These are phyloP conservation scores for Poa annua DNA, from an alignment of 176 grass and related monocot species.

Conservation along the genomic window DNA sequence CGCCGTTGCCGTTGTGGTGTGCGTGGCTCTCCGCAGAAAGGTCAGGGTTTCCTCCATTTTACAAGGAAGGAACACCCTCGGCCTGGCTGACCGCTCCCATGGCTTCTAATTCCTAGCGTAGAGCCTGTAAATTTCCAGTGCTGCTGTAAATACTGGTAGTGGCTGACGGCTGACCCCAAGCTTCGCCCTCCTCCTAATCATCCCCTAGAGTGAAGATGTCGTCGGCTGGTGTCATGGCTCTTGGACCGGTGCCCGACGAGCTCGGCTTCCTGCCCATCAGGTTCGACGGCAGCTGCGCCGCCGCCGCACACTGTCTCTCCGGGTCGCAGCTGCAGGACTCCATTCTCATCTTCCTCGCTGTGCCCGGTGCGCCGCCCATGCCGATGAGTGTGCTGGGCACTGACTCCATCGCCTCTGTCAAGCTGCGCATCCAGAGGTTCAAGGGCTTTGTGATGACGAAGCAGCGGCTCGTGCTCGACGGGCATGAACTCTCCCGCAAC, in stretches of 20 bases:
- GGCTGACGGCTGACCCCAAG: slow-evolving; percentile 12
- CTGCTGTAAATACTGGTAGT: slow-evolving; percentile 58
- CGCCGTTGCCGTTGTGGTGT: background rate
- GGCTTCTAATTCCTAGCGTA: slow-evolving; percentile 45
- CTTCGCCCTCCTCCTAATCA: slow-evolving; percentile 18
- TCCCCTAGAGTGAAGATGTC: slow-evolving; percentile 45
- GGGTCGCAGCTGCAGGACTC: slow-evolving; percentile 48
- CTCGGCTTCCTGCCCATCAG: slow-evolving; percentile 43
- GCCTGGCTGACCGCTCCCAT: slow-evolving; percentile 28
- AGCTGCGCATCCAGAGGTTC: slow-evolving; percentile 76
- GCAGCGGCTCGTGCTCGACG: slow-evolving; percentile 72
- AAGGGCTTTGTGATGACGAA: slow-evolving; percentile 73
- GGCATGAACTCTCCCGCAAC: slow-evolving; percentile 62
- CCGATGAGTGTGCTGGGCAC: slow-evolving; percentile 64
- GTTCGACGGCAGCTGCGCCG: slow-evolving; percentile 45
- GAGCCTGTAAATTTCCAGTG: slow-evolving; percentile 4
- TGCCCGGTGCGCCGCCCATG: slow-evolving; percentile 58
- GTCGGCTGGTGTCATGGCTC: slow-evolving; percentile 47
- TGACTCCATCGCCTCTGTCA: slow-evolving; percentile 76
- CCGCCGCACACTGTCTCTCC: slow-evolving; percentile 41
- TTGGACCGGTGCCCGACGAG: slow-evolving; percentile 49
- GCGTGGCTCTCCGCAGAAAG: slow-evolving; percentile 11
- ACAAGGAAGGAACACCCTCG: slow-evolving; percentile 50
- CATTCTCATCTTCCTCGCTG: slow-evolving; percentile 66
- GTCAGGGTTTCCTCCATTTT: slow-evolving; percentile 64